These are phyloP conservation scores for Leucocoprinus birnbaumii DNA, from an alignment of 768 basidiomycete genomes.

Conservation along the genomic window DNA sequence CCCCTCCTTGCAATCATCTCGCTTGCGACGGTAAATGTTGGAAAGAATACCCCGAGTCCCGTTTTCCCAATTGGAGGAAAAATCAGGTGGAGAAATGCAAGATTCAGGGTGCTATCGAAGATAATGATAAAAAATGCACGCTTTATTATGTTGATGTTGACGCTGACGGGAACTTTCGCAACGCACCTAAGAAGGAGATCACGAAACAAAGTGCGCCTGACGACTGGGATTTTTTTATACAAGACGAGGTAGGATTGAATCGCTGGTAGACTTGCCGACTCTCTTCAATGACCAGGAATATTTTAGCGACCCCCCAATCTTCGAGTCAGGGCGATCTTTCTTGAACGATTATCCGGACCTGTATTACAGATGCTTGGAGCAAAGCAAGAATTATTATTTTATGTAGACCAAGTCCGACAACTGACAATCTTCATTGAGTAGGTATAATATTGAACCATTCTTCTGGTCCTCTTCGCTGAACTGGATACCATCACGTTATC, in stretches of 20 bases:
- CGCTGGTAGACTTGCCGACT: too few species aligned
- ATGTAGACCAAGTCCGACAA: background rate
- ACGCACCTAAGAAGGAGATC: slow-evolving; percentile 22
- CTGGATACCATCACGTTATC: slow-evolving; percentile 67
- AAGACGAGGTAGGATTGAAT: slow-evolving; percentile 28
- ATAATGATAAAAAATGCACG: slow-evolving; percentile 20
- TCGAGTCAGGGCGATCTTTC: slow-evolving; percentile 48
- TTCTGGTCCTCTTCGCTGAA: slow-evolving; percentile 65
- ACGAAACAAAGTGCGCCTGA: slow-evolving; percentile 21
- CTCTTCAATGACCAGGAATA: background rate
- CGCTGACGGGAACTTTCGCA: slow-evolving; percentile 31
- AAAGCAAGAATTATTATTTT: slow-evolving; percentile 30
- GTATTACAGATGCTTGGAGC: slow-evolving; percentile 61
- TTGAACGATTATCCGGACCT: slow-evolving; percentile 49
- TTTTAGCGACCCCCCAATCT: slow-evolving; percentile 29
- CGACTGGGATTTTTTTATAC: slow-evolving; percentile 37
- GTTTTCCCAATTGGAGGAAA: slow-evolving; percentile 56
- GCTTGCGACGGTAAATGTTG: slow-evolving; percentile 33
- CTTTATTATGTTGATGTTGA: slow-evolving; percentile 41
- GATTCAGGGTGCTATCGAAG: slow-evolving; percentile 32
- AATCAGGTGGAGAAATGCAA: slow-evolving; percentile 40
- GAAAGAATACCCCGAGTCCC: slow-evolving; percentile 40
- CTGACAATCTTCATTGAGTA: slow-evolving; percentile 14
- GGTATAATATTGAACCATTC: slow-evolving; percentile 62
- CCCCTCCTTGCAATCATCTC: slow-evolving; percentile 30